These are phyloP conservation scores for Tetragonia tetragonoides DNA, from an alignment of 148 eudicot species.

Conservation along the genomic window DNA sequence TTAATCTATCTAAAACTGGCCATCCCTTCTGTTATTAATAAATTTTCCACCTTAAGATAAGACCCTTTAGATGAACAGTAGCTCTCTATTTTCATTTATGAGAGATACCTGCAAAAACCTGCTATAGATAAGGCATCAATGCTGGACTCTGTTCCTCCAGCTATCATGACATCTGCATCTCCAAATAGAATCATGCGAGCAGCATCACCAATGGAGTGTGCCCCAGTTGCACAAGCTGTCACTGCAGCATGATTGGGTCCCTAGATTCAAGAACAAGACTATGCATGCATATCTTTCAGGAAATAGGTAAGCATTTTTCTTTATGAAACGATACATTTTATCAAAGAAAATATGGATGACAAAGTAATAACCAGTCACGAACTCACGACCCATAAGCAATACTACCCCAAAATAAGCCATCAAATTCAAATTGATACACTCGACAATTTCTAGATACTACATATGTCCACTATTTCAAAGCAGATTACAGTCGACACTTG, in stretches of 20 bases:
- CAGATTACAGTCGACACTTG: neutral
- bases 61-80: neutral
- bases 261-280: conserved; percentile 71
- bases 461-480: neutral
- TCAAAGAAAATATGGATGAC: neutral
- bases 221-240: conserved; percentile 99
- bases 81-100: conserved; percentile 7
- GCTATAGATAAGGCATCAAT: conserved; percentile 94
- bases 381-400: neutral
- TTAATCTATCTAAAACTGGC: neutral
- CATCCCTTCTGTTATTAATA: neutral
- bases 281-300: conserved; percentile 28
- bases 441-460: neutral
- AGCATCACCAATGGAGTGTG: conserved; percentile 97
- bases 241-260: conserved; percentile 99
- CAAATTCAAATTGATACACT: neutral
- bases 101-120: conserved; percentile 81
- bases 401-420: neutral
- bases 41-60: neutral
- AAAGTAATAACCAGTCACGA: neutral
- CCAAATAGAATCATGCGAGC: conserved; percentile 94
- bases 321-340: conserved; percentile 1
- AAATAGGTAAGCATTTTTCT: conserved; percentile 2
- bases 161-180: conserved; percentile 98
- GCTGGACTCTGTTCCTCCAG: conserved; percentile 98